phyloP scores from a whole-genome alignment of 2,329 filamentous ascomycete species.

The Claviceps cyperi region DNA sequence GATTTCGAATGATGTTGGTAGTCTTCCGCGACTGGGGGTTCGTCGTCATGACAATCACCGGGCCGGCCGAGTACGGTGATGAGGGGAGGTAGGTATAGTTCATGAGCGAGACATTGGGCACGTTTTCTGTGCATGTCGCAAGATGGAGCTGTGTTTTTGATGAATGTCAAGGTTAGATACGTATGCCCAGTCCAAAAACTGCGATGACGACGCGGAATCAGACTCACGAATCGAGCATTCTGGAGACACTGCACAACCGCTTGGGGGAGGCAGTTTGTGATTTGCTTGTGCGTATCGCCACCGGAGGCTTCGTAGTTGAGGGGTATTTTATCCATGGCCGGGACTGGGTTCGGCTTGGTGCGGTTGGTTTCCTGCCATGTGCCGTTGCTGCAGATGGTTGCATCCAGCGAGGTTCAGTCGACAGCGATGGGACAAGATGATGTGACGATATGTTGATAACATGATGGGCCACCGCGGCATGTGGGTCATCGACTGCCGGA shows the following conservation, averaged over 20 bases:
- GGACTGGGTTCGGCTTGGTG: neutral
- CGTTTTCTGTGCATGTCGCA: conserved; percentile 70
- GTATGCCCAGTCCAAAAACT: neutral
- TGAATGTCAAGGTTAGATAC: neutral
- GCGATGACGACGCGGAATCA: neutral
- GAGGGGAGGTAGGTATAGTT: conserved; percentile 94
- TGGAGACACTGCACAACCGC: conserved; percentile 86
- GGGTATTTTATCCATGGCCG: conserved; percentile 46
- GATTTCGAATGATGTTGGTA: conserved; percentile 68
- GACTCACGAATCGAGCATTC: conserved; percentile 80
- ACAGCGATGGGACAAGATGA: neutral
- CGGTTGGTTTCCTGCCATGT: neutral
- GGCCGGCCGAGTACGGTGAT: conserved; percentile 51
- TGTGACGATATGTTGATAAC: neutral
- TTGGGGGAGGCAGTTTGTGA: conserved; percentile 55
- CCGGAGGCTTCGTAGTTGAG: conserved; percentile 64
- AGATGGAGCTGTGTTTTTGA: conserved; percentile 63
- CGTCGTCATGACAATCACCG: conserved; percentile 92
- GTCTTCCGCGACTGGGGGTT: conserved; percentile 67
- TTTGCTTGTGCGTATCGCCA: conserved; percentile 55
- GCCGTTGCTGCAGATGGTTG: neutral
- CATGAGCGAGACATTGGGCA: conserved; percentile 92
- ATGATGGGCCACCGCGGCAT: too few species aligned
- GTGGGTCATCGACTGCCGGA: too few species aligned
- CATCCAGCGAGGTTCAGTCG: neutral